Conservation (phyloP, 805 yeast genomes). For the Candida railenensis region DNA sequence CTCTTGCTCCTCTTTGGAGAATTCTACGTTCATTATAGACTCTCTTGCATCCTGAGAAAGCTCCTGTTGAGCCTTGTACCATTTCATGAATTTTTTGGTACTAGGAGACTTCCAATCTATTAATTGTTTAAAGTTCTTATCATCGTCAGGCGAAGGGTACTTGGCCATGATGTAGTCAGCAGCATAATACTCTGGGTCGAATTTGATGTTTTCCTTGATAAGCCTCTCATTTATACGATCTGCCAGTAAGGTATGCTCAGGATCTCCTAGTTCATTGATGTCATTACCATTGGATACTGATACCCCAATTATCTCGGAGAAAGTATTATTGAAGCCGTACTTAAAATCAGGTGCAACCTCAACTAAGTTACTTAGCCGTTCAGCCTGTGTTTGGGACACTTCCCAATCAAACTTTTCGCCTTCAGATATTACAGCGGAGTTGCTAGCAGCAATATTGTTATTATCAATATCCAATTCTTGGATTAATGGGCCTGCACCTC, state of each 20-base stretch:
- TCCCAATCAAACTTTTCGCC: constrained; percentile 85
- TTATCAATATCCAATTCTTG: constrained; percentile 22
- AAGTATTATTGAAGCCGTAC: constrained; percentile 82
- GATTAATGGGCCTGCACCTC: constrained; percentile 21
- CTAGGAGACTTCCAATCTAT: constrained; percentile 54
- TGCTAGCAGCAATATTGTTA: constrained; percentile 3
- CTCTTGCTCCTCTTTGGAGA: constrained; percentile 61
- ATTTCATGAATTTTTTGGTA: constrained; percentile 41
- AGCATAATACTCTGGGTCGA: constrained; percentile 86
- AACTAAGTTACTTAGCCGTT: constrained; percentile 8
- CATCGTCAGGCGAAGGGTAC: constrained; percentile 55
- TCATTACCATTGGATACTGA: constrained; percentile 84
- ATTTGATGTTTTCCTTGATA: constrained; percentile 65
- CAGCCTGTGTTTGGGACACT: constrained; percentile 53
- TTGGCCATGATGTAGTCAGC: constrained; percentile 72
- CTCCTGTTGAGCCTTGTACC: constrained; percentile 42
- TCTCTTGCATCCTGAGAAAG: constrained; percentile 18
- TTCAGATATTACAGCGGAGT: constrained; percentile 35
- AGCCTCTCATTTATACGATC: constrained; percentile 68
- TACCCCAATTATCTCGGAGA: constrained; percentile 58
- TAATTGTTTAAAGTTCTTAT: constrained; percentile 42
- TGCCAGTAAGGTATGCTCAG: constrained; percentile 61
- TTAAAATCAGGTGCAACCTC: background rate
- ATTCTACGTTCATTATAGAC: constrained; percentile 44
- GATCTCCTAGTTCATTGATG: constrained; percentile 81